Percentiles rank a stretch among this genome's conserved stretches.
Conservation (phyloP, 352 stramenopile species). For the Pythium myriotylum region DNA sequence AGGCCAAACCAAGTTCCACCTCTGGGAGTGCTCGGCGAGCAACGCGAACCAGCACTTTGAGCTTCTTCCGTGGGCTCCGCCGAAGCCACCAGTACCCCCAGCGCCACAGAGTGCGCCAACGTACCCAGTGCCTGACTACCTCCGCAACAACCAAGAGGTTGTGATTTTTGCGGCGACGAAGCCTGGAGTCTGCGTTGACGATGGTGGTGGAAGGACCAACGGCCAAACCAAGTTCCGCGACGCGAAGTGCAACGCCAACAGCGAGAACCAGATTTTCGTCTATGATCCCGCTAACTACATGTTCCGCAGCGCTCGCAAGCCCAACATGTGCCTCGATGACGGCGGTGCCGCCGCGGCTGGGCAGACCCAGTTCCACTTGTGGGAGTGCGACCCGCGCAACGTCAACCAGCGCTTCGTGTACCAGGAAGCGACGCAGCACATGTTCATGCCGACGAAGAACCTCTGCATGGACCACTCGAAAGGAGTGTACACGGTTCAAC, state of each 20-base stretch:
- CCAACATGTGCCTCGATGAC: conserved; percentile 40
- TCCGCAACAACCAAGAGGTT: background rate
- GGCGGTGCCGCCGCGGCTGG: conserved; percentile 18
- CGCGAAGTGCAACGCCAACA: conserved; percentile 18
- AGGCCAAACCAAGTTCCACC: conserved; percentile 4
- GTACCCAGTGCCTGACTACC: background rate
- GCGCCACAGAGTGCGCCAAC: background rate
- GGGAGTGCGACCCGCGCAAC: conserved; percentile 22
- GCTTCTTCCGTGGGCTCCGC: background rate
- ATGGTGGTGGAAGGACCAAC: conserved; percentile 28
- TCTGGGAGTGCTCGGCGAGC: conserved; percentile 27
- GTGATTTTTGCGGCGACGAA: conserved; percentile 2
- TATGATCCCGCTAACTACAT: conserved; percentile 33
- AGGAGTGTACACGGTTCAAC: conserved; percentile 1
- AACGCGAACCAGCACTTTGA: conserved; percentile 37
- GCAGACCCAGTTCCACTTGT: conserved; percentile 24
- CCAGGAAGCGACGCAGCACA: conserved; percentile 5
- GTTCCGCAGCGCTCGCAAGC: conserved; percentile 32
- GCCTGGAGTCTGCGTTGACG: conserved; percentile 29
- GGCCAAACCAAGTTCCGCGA: conserved; percentile 28
- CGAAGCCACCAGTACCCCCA: background rate
- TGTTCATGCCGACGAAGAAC: conserved; percentile 10
- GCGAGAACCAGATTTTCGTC: conserved; percentile 26
- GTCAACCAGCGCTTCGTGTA: conserved; percentile 39
- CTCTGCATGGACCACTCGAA: conserved; percentile 23